Evolutionary conservation across 768 basidiomycete species (phyloP).

Genomic region (Trametes sanguinea): DNA sequence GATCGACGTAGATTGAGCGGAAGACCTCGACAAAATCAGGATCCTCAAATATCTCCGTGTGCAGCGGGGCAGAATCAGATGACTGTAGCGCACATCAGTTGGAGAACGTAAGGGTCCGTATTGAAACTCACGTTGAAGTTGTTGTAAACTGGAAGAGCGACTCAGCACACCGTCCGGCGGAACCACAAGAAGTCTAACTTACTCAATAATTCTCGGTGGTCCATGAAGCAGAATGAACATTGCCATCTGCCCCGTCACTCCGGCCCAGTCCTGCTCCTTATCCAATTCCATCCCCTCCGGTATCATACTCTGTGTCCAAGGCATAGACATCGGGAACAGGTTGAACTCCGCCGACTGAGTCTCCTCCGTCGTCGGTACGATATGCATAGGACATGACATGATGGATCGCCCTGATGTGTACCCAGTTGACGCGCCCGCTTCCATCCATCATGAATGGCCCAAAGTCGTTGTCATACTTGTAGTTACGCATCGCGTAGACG

Average conservation of each 20-base stretch:
- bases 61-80: slow-evolving; percentile 37
- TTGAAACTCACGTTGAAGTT: slow-evolving; percentile 31
- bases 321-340: slow-evolving; percentile 52
- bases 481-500: slow-evolving; percentile 66
- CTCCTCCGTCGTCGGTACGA: slow-evolving; percentile 40
- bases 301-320: slow-evolving; percentile 54
- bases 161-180: neutral
- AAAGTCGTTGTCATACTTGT: slow-evolving; percentile 49
- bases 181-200: slow-evolving; percentile 30
- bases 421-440: slow-evolving; percentile 56
- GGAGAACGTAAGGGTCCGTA: too few relatives aligned
- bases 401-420: slow-evolving; percentile 55
- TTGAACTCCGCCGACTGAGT: slow-evolving; percentile 19
- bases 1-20: slow-evolving; percentile 48
- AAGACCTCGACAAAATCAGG: slow-evolving; percentile 54
- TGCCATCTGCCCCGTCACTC: slow-evolving; percentile 61
- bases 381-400: slow-evolving; percentile 57
- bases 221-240: slow-evolving; percentile 66
- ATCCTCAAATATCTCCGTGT: slow-evolving; percentile 51
- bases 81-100: slow-evolving; percentile 23
- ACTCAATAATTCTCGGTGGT: slow-evolving; percentile 68
- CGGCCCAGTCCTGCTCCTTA: slow-evolving; percentile 54
- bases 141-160: slow-evolving; percentile 48
- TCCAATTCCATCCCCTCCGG: slow-evolving; percentile 41
- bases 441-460: slow-evolving; percentile 57